Conservation (phyloP, 1,284 basidiomycete species). For the Moesziomyces sp. region DNA sequence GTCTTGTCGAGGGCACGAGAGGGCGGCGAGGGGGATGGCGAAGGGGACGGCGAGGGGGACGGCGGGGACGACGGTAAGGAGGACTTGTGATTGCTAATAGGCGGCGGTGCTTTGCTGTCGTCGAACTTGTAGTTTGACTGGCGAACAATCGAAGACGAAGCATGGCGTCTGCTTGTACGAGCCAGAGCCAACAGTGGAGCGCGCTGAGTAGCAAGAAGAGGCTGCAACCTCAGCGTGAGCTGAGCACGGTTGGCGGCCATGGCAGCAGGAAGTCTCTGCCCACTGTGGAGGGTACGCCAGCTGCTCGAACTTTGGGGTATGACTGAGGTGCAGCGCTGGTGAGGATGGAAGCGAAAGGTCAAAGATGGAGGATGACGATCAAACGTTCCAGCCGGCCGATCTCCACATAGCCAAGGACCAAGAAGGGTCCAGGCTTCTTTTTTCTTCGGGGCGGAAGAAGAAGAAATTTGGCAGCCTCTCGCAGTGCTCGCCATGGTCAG, state of each 20-base stretch:
- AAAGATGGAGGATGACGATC: no score
- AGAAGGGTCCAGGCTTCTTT: no score
- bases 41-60: background rate
- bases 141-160: constrained; percentile 1
- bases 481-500: no score
- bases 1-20: background rate
- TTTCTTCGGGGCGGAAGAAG: no score
- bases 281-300: background rate
- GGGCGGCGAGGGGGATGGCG: background rate
- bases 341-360: no score
- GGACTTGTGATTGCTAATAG: background rate
- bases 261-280: background rate
- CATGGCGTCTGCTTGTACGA: constrained; percentile 3
- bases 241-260: constrained; percentile 26
- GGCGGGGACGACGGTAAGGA: background rate
- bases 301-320: no score
- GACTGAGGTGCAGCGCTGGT: no score
- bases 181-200: background rate
- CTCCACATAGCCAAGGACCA: no score
- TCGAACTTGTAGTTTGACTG: constrained; percentile 21
- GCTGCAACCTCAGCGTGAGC: constrained; percentile 15
- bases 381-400: no score
- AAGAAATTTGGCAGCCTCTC: no score
- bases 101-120: constrained; percentile 16
- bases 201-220: constrained; percentile 6